Evolutionary conservation across 192 early-diverging fungal genomes (phyloP).

Genomic region (Rhizophagus clarus): DNA sequence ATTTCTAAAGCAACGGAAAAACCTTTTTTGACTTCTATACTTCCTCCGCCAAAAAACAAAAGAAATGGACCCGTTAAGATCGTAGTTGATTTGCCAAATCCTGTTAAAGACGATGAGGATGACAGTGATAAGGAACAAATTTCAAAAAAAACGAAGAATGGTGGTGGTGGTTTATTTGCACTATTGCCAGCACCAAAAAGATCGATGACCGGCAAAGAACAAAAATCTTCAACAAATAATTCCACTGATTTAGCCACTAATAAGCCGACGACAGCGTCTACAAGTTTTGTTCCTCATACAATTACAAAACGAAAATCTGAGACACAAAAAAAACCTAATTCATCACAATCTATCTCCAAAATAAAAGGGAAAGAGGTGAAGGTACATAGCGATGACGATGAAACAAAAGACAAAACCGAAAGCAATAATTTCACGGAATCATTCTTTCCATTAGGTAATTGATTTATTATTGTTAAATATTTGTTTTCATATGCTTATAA

Average conservation of each 20-base stretch:
- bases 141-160: neutral
- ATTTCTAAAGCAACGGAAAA: neutral
- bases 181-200: slow-evolving; percentile 22
- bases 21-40: neutral
- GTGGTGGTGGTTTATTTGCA: slow-evolving; percentile 4
- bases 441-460: slow-evolving; percentile 24
- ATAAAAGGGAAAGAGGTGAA: slow-evolving; percentile 1
- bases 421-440: neutral
- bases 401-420: neutral
- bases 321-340: neutral
- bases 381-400: neutral
- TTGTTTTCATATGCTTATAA: neutral
- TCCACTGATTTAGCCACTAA: neutral
- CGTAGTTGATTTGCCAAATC: slow-evolving; percentile 21
- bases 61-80: slow-evolving; percentile 25
- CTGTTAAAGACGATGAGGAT: neutral
- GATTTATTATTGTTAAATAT: neutral
- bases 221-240: neutral
- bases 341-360: neutral
- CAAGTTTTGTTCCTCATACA: slow-evolving; percentile 23
- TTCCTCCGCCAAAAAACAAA: slow-evolving; percentile 6
- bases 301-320: neutral
- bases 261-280: neutral
- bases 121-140: neutral
- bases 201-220: neutral